A percentile compares a stretch with the other conserved stretches of the same genome.
These are phyloP conservation scores for Trypanosoma avium DNA, from an alignment of 208 protist species.

Conservation along the genomic window DNA sequence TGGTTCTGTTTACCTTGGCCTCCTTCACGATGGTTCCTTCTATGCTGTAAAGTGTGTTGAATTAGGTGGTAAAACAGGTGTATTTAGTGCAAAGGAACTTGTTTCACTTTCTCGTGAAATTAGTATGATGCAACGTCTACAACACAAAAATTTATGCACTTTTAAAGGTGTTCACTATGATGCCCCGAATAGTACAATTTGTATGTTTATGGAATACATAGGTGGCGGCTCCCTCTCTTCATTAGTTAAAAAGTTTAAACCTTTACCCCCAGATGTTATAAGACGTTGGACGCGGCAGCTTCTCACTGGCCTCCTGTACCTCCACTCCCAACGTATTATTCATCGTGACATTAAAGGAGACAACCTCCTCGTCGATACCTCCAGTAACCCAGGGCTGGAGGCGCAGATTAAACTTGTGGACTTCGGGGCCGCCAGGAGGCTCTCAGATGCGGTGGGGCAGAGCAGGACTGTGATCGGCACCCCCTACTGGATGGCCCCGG, in stretches of 20 bases:
- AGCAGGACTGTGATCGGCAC: slow-evolving; percentile 90
- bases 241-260: slow-evolving; percentile 88
- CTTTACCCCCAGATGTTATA: slow-evolving; percentile 75
- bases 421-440: slow-evolving; percentile 82
- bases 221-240: slow-evolving; percentile 83
- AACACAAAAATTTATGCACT: slow-evolving; percentile 89
- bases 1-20: slow-evolving; percentile 89
- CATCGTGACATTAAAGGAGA: slow-evolving; percentile 93
- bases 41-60: slow-evolving; percentile 91
- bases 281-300: slow-evolving; percentile 89
- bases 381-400: slow-evolving; percentile 42
- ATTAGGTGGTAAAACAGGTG: slow-evolving; percentile 47
- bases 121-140: slow-evolving; percentile 88
- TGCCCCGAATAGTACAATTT: slow-evolving; percentile 49
- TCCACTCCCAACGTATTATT: slow-evolving; percentile 90
- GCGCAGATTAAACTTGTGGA: slow-evolving; percentile 91
- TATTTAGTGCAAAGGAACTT: slow-evolving; percentile 74
- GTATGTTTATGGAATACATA: slow-evolving; percentile 95
- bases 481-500: slow-evolving; percentile 94
- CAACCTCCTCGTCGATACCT: slow-evolving; percentile 89
- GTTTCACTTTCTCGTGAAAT: slow-evolving; percentile 90
- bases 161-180: slow-evolving; percentile 89
- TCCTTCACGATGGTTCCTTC: slow-evolving; percentile 81
- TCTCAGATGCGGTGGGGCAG: slow-evolving; percentile 83
- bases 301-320: slow-evolving; percentile 79